Evolutionary conservation across 2,329 filamentous ascomycete species (phyloP).

Genomic region (Pseudogymnoascus sp.): DNA sequence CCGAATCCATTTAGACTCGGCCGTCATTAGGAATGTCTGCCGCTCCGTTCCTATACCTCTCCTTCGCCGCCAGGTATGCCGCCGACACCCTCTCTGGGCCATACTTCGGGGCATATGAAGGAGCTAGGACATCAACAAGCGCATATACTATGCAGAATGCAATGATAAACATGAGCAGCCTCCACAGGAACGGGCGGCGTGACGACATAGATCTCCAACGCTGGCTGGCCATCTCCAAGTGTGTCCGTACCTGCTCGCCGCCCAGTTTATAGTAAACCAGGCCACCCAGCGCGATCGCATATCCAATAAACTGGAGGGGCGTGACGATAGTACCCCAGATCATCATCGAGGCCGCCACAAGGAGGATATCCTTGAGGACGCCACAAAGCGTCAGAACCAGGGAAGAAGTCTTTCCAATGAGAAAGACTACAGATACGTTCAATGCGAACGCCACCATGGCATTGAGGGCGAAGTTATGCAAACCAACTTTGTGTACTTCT

Average conservation of each 20-base stretch:
- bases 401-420: conserved; percentile 82
- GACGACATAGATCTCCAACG: conserved; percentile 80
- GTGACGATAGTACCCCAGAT: conserved; percentile 73
- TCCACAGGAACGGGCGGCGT: conserved; percentile 66
- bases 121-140: conserved; percentile 59
- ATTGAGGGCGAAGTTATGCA: conserved; percentile 64
- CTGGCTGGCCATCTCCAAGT: conserved; percentile 59
- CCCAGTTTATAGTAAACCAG: conserved; percentile 84
- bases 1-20: not conserved
- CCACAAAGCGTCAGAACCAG: conserved; percentile 80
- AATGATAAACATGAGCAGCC: conserved; percentile 60
- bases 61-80: not conserved
- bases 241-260: conserved; percentile 77
- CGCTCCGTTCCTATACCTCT: not conserved
- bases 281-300: conserved; percentile 67
- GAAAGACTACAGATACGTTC: conserved; percentile 77
- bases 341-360: conserved; percentile 69
- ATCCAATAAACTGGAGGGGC: conserved; percentile 71
- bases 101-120: conserved; percentile 48
- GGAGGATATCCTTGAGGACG: conserved; percentile 80
- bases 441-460: conserved; percentile 70
- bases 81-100: conserved; percentile 32
- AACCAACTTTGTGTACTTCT: conserved; percentile 65
- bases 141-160: conserved; percentile 58
- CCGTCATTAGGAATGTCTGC: not conserved